Conservation (phyloP, 805 yeast genomes). For the Candida lessepsii region DNA sequence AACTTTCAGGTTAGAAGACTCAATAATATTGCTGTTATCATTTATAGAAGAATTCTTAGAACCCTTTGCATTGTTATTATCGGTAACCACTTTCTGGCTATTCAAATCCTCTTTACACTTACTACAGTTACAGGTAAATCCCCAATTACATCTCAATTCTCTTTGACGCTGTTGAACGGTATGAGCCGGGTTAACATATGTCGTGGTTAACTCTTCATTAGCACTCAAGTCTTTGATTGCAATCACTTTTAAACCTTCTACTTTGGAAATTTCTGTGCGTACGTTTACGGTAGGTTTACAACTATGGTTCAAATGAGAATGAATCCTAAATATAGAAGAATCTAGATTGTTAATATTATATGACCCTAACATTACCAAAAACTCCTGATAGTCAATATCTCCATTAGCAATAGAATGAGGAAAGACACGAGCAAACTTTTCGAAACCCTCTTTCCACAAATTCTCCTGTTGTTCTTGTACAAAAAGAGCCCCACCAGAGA, state of each 20-base stretch:
- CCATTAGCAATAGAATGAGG: constrained; percentile 24
- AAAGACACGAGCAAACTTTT: constrained; percentile 50
- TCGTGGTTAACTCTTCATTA: constrained; percentile 67
- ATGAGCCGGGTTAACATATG: constrained; percentile 68
- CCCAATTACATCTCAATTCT: constrained; percentile 72
- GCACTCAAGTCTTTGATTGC: constrained; percentile 57
- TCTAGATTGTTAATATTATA: constrained; percentile 73
- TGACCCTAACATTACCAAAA: constrained; percentile 61
- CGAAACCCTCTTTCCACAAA: constrained; percentile 60
- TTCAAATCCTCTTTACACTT: constrained; percentile 61
- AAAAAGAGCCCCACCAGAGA: constrained; percentile 53
- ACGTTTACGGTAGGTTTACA: constrained; percentile 72
- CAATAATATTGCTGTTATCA: no score
- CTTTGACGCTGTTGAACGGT: constrained; percentile 62
- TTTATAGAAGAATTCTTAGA: not conserved
- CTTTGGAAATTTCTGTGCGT: constrained; percentile 38
- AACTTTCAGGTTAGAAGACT: no score
- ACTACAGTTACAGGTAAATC: constrained; percentile 67
- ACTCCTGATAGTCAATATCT: constrained; percentile 48
- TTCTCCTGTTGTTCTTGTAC: constrained; percentile 54
- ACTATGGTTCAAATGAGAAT: constrained; percentile 73
- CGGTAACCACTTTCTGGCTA: constrained; percentile 24
- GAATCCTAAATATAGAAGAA: constrained; percentile 57
- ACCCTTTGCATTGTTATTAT: not conserved
- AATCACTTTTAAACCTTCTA: constrained; percentile 56